phyloP scores from a whole-genome alignment of 805 yeast genomes.

The Saccharomycopsis amapae region DNA sequence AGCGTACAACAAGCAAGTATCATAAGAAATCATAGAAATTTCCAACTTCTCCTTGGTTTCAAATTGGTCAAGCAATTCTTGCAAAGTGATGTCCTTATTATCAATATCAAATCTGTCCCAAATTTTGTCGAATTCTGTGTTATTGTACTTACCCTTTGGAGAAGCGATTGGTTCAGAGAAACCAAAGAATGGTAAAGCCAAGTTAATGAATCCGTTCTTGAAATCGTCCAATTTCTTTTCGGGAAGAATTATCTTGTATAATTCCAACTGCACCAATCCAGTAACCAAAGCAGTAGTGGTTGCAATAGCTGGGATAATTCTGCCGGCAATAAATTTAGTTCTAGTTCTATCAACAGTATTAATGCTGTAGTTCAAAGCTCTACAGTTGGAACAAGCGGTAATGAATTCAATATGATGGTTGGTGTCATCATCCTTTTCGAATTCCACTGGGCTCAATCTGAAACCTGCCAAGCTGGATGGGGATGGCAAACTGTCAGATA shows the following conservation, averaged over 20 bases:
- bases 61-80: constrained; percentile 67
- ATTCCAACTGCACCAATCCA: constrained; percentile 86
- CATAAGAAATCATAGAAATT: constrained; percentile 86
- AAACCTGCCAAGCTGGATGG: constrained; percentile 87
- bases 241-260: constrained; percentile 80
- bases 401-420: constrained; percentile 96
- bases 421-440: constrained; percentile 96
- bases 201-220: constrained; percentile 86
- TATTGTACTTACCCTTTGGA: constrained; percentile 73
- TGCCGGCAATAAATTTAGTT: constrained; percentile 96
- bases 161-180: constrained; percentile 94
- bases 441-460: constrained; percentile 81
- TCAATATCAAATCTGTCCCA: constrained; percentile 91
- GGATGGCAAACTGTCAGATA: constrained; percentile 78
- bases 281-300: constrained; percentile 98
- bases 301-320: constrained; percentile 98
- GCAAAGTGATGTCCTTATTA: constrained; percentile 64
- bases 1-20: constrained; percentile 84
- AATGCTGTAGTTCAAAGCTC: constrained; percentile 87
- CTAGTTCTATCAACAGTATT: constrained; percentile 83
- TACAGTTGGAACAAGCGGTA: constrained; percentile 89
- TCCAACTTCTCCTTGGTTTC: constrained; percentile 77
- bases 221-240: constrained; percentile 72
- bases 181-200: constrained; percentile 94
- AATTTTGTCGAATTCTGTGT: constrained; percentile 72